Percentiles rank a stretch among this genome's conserved stretches.
These are phyloP conservation scores for Schoenoplectus tabernaemontani DNA, from an alignment of 202 grass and related monocot species.

Conservation along the genomic window DNA sequence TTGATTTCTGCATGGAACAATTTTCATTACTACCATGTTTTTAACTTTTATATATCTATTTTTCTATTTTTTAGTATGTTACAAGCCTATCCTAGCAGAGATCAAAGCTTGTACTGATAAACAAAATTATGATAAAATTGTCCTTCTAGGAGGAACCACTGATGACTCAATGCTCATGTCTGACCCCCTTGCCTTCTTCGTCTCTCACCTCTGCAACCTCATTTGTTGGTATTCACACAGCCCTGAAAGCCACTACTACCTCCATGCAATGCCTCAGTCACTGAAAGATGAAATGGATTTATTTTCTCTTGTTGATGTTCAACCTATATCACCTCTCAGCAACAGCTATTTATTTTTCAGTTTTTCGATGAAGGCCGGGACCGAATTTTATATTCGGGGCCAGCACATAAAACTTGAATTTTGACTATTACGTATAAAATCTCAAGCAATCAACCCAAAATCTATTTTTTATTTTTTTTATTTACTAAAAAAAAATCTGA, in stretches of 20 bases:
- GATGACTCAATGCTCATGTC: constrained; percentile 99
- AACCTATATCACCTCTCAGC: constrained; percentile 74
- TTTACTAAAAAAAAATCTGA: too few species aligned
- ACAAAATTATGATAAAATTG: constrained; percentile 83
- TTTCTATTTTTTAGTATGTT: constrained; percentile 52
- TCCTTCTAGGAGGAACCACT: constrained; percentile 65
- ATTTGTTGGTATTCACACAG: constrained; percentile 41
- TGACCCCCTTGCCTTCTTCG: constrained; percentile 78
- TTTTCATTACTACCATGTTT: background rate
- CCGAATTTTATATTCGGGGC: too few species aligned
- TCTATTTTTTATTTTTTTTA: too few species aligned
- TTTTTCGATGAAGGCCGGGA: too few species aligned
- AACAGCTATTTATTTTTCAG: too few species aligned
- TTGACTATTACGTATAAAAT: too few species aligned
- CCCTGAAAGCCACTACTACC: constrained; percentile 49
- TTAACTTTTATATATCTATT: constrained; percentile 9
- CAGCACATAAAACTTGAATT: too few species aligned
- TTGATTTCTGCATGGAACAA: background rate
- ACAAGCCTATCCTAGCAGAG: constrained; percentile 92
- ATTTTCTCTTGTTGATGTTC: constrained; percentile 94
- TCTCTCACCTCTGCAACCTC: constrained; percentile 41
- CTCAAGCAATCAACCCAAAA: too few species aligned
- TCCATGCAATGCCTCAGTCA: constrained; percentile 57
- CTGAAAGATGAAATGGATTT: constrained; percentile 99
- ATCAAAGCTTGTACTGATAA: constrained; percentile 70